Percentiles rank a stretch among this genome's conserved stretches.
phyloP scores from a whole-genome alignment of 202 grass and related monocot species.

The Setaria italica region DNA sequence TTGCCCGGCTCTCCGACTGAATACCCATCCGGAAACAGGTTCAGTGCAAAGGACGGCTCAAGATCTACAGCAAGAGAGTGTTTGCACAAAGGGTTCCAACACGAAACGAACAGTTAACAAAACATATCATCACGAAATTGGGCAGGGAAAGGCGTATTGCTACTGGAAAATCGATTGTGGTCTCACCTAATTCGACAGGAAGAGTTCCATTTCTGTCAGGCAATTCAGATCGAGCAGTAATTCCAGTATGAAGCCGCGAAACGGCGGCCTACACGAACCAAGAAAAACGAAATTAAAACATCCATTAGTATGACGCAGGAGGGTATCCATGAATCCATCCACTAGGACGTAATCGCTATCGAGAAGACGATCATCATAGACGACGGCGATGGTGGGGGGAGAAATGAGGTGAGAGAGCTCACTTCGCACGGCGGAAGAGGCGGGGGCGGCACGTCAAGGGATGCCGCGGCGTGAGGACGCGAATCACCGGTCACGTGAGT shows the following conservation, averaged over 20 bases:
- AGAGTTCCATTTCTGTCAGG: conserved; percentile 6
- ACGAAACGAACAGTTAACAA: background rate
- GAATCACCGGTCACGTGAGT: background rate
- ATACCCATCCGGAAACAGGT: conserved; percentile 59
- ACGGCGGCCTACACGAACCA: conserved; percentile 22
- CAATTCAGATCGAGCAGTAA: background rate
- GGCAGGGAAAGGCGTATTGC: background rate
- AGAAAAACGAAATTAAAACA: background rate
- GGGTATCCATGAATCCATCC: background rate
- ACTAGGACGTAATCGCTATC: background rate
- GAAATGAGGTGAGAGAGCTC: background rate
- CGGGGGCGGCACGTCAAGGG: background rate
- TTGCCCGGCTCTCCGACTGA: conserved; percentile 48
- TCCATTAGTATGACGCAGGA: background rate
- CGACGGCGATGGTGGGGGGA: too few species aligned
- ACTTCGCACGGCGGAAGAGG: conserved; percentile 15
- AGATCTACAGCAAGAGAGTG: conserved; percentile 33
- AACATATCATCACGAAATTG: background rate
- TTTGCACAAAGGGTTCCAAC: background rate
- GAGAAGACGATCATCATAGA: too few species aligned
- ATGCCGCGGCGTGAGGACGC: background rate
- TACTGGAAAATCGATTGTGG: background rate
- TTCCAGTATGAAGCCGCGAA: background rate
- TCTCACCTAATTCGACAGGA: conserved; percentile 47
- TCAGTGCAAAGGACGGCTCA: conserved; percentile 57